Conservation (phyloP, 208 protist genomes). For the Acanthamoeba castellanii region DNA sequence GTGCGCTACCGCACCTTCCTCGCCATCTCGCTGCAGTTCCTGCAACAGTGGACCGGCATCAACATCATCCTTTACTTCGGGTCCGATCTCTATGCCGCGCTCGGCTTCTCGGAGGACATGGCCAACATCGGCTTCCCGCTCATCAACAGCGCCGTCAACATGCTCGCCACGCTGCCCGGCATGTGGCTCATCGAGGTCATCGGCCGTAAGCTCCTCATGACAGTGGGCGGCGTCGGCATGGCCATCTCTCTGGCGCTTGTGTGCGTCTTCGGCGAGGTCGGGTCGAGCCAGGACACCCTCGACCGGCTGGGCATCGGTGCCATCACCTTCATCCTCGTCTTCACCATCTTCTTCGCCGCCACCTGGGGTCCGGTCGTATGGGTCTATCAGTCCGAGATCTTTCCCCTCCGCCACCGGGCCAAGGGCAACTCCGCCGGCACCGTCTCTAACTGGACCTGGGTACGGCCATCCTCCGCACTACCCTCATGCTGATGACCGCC, state of each 20-base stretch:
- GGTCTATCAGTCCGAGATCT: slow-evolving; percentile 78
- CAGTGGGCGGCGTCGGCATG: slow-evolving; percentile 63
- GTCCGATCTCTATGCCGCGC: slow-evolving; percentile 54
- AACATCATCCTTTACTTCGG: slow-evolving; percentile 78
- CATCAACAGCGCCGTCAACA: slow-evolving; percentile 27
- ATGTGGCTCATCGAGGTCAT: slow-evolving; percentile 75
- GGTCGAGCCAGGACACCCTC: neutral
- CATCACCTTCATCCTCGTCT: slow-evolving; percentile 76
- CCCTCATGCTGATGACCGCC: neutral
- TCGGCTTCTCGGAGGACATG: slow-evolving; percentile 48
- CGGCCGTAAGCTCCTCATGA: slow-evolving; percentile 64
- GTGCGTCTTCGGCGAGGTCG: slow-evolving; percentile 61
- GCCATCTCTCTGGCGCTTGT: slow-evolving; percentile 68
- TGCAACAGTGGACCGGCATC: slow-evolving; percentile 74
- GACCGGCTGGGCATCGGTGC: slow-evolving; percentile 45
- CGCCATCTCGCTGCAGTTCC: slow-evolving; percentile 58
- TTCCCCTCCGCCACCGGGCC: slow-evolving; percentile 63
- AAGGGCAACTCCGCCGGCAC: slow-evolving; percentile 66
- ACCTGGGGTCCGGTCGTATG: slow-evolving; percentile 71
- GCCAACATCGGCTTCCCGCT: slow-evolving; percentile 64
- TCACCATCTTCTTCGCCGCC: slow-evolving; percentile 56
- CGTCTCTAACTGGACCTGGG: slow-evolving; percentile 53
- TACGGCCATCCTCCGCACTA: neutral
- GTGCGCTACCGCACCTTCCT: slow-evolving; percentile 73
- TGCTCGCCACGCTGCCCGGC: slow-evolving; percentile 44